Conservation (phyloP, 2,329 filamentous ascomycete genomes). For the Diaporthe destruens region DNA sequence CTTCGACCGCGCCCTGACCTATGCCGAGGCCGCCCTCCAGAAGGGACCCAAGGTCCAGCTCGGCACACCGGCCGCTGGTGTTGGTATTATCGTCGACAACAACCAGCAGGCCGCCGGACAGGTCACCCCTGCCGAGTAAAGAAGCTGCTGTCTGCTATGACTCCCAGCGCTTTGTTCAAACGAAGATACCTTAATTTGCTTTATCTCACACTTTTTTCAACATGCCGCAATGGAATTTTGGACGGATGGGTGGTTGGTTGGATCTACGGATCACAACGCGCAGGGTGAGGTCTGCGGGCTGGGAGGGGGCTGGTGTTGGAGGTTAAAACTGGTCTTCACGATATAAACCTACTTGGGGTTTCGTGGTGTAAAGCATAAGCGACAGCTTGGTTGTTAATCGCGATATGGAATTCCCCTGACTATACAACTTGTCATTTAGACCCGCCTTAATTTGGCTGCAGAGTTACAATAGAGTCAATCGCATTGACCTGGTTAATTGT, state of each 20-base stretch:
- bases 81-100: constrained; percentile 57
- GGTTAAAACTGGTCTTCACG: constrained; percentile 11
- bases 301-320: background rate
- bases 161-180: background rate
- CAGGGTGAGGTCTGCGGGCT: constrained; percentile 1
- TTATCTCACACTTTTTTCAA: background rate
- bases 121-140: constrained; percentile 15
- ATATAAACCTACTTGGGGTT: background rate
- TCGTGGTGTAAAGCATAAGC: constrained; percentile 33
- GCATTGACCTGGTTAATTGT: constrained; percentile 5
- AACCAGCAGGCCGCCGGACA: constrained; percentile 43
- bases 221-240: constrained; percentile 12
- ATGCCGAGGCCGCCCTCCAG: constrained; percentile 54
- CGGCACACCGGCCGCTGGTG: constrained; percentile 56
- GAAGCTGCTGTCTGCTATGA: background rate
- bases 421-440: constrained; percentile 24
- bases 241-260: background rate
- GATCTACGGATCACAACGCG: constrained; percentile 1
- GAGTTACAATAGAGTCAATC: constrained; percentile 30
- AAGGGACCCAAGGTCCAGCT: constrained; percentile 56
- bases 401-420: constrained; percentile 24
- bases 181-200: constrained; percentile 21
- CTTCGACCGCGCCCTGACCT: constrained; percentile 57
- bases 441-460: constrained; percentile 27
- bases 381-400: constrained; percentile 28